Percentiles rank a stretch among this genome's conserved stretches.
phyloP scores from a whole-genome alignment of 768 basidiomycete genomes.

The Chlorophyllum brunneum region DNA sequence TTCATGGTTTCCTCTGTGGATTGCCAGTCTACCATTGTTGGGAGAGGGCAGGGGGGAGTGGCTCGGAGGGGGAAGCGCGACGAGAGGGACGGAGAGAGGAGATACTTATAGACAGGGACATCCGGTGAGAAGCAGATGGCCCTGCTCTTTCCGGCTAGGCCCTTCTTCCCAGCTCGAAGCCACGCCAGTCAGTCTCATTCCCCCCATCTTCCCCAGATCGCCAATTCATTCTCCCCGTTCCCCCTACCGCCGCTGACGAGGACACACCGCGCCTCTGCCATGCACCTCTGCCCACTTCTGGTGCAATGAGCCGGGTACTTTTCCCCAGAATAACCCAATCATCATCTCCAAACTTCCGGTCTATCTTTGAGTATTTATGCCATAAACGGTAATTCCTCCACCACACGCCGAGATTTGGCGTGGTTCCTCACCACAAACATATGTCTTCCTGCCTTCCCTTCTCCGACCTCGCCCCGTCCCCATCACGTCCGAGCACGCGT shows the following conservation, averaged over 20 bases:
- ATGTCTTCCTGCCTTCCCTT: background rate
- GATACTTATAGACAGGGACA: constrained; percentile 18
- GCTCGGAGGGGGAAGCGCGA: constrained; percentile 14
- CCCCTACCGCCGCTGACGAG: background rate
- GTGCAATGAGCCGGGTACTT: too few relatives aligned
- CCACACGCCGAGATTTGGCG: background rate
- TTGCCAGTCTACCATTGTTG: constrained; percentile 56
- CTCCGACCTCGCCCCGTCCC: constrained; percentile 1
- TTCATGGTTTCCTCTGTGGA: constrained; percentile 41
- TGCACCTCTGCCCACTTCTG: background rate
- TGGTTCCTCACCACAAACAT: background rate
- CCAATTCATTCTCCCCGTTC: background rate
- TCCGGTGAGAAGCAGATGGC: background rate
- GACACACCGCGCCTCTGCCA: background rate
- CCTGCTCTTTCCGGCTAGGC: constrained; percentile 2
- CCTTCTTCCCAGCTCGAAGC: constrained; percentile 2
- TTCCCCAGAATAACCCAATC: too few relatives aligned
- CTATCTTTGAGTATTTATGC: background rate
- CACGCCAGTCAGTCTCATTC: constrained; percentile 8
- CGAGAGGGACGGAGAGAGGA: constrained; percentile 14
- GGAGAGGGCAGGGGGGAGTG: background rate
- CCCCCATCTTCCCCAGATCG: constrained; percentile 1
- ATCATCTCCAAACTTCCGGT: background rate
- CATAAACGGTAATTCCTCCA: background rate
- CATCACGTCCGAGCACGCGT: constrained; percentile 1